A percentile compares a stretch with the other conserved stretches of the same genome.
phyloP scores from a whole-genome alignment of 495 filamentous ascomycete genomes.

The Neurospora discreta region DNA sequence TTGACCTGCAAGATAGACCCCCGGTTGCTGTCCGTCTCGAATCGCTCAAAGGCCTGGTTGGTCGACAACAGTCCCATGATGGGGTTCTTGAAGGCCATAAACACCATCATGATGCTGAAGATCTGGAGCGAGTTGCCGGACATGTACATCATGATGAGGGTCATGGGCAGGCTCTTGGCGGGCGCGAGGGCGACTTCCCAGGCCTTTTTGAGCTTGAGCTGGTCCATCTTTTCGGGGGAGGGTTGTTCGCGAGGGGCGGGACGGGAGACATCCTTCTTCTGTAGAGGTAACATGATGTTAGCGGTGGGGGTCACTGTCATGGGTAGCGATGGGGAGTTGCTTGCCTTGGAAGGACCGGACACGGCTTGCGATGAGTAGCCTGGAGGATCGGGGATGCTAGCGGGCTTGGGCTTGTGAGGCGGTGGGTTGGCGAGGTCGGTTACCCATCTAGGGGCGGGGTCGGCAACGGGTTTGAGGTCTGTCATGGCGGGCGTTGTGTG shows the following conservation, averaged over 20 bases:
- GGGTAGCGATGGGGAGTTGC: slow-evolving; percentile 1
- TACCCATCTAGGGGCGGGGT: slow-evolving; percentile 51
- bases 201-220: slow-evolving; percentile 92
- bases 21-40: slow-evolving; percentile 75
- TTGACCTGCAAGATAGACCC: slow-evolving; percentile 67
- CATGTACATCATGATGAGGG: slow-evolving; percentile 99
- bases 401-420: slow-evolving; percentile 41
- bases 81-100: slow-evolving; percentile 96
- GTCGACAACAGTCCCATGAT: slow-evolving; percentile 72
- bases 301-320: neutral
- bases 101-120: slow-evolving; percentile 99
- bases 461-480: neutral
- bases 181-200: slow-evolving; percentile 96
- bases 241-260: slow-evolving; percentile 41
- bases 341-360: slow-evolving; percentile 43
- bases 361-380: slow-evolving; percentile 52
- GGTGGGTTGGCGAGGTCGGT: slow-evolving; percentile 61
- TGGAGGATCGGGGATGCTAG: slow-evolving; percentile 71
- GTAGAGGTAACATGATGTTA: slow-evolving; percentile 5
- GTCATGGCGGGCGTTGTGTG: slow-evolving; percentile 31
- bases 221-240: slow-evolving; percentile 74
- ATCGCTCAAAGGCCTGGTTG: slow-evolving; percentile 70
- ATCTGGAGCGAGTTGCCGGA: slow-evolving; percentile 97
- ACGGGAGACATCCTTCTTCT: slow-evolving; percentile 33
- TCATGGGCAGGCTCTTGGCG: slow-evolving; percentile 93